A percentile compares a stretch with the other conserved stretches of the same genome.
Evolutionary conservation across 2,329 filamentous ascomycete species (phyloP).

Genomic region (Aspergillus vadensis): DNA sequence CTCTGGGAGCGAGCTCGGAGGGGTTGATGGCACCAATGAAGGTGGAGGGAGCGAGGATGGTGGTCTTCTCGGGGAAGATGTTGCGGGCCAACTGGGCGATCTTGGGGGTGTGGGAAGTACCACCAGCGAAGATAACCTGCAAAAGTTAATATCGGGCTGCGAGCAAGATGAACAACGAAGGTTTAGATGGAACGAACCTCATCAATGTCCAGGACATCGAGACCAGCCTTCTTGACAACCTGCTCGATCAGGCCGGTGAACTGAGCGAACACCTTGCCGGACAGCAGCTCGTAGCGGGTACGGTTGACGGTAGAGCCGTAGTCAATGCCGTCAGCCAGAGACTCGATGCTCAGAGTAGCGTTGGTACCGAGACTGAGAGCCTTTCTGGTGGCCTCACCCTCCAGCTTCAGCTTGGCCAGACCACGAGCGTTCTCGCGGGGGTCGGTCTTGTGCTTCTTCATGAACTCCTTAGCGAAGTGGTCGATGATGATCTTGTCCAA

Average conservation of each 20-base stretch:
- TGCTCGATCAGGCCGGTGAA: slow-evolving; percentile 84
- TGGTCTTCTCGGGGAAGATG: slow-evolving; percentile 79
- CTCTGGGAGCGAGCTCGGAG: slow-evolving; percentile 82
- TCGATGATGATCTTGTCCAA: slow-evolving; percentile 91
- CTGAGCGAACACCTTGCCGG: slow-evolving; percentile 80
- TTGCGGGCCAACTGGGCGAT: slow-evolving; percentile 77
- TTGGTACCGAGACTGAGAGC: slow-evolving; percentile 84
- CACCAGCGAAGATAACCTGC: slow-evolving; percentile 82
- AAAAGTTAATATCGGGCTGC: not conserved
- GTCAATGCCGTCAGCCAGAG: slow-evolving; percentile 83
- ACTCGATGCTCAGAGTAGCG: slow-evolving; percentile 91
- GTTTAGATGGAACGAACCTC: slow-evolving; percentile 53
- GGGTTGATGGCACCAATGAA: slow-evolving; percentile 81
- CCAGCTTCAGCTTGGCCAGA: slow-evolving; percentile 87
- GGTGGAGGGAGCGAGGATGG: slow-evolving; percentile 81
- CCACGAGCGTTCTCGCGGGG: slow-evolving; percentile 78
- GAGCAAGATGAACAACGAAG: not conserved
- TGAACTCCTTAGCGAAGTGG: slow-evolving; percentile 97
- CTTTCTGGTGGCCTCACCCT: slow-evolving; percentile 90
- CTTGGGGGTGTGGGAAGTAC: slow-evolving; percentile 89
- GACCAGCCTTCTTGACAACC: slow-evolving; percentile 84
- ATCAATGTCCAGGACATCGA: slow-evolving; percentile 90
- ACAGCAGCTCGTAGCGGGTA: slow-evolving; percentile 86
- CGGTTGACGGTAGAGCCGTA: slow-evolving; percentile 92
- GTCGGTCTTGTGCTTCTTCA: slow-evolving; percentile 93